Evolutionary conservation across 2,329 filamentous ascomycete species (phyloP), one percentile per base, ranked within the genome.

Genomic region (Sporothrix schenckii): DNA sequence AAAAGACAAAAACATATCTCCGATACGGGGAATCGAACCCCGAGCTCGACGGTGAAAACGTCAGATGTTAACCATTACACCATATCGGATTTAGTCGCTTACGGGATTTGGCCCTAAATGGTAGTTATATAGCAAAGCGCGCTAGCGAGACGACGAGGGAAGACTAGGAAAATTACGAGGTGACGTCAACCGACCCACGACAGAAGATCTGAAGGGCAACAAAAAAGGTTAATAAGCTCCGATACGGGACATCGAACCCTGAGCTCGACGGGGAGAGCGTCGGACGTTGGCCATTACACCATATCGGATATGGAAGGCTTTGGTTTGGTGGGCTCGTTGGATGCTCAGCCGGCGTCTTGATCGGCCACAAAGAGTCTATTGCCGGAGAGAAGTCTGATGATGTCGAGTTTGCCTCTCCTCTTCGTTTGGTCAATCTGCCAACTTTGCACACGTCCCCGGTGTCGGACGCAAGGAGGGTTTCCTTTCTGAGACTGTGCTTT

Each of bases 61-160:
- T 73, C 72, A 70, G 72, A 73, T 73, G 72, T 73, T 73, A 71
- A 65, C 72, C 72, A 73, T 73, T 73, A 73, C 72, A 73, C 72
- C 72, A 73, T 73, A 73, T 73, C 72, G 72, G 72, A 73, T 69
- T 60, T 67, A 54, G 52, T 27, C 34, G 39, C 56, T 56, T 63
- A 19, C 2, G 14, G 13, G n/a, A 2, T 7, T 27, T 11, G 1
- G 10, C 13, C 13, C 6, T 19, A 1, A 47, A 16, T 47, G 5
- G 11, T 9, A 44, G 1, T 4, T 63, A 63, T 63, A 63, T 47
- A 63, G n/a, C 21, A 19, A 21, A 9, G n/a, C 2, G 14, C 39
- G 13, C 58, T 63, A 47, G 58, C 13, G 24, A 24, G 24, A 24
- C 24, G 24, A 24, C 24, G 24, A 24, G 24, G 24, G 24, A 24